A percentile compares a stretch with the other conserved stretches of the same genome.
Evolutionary conservation across 1,284 basidiomycete species (phyloP).

Genomic region (Naganishia sp.): DNA sequence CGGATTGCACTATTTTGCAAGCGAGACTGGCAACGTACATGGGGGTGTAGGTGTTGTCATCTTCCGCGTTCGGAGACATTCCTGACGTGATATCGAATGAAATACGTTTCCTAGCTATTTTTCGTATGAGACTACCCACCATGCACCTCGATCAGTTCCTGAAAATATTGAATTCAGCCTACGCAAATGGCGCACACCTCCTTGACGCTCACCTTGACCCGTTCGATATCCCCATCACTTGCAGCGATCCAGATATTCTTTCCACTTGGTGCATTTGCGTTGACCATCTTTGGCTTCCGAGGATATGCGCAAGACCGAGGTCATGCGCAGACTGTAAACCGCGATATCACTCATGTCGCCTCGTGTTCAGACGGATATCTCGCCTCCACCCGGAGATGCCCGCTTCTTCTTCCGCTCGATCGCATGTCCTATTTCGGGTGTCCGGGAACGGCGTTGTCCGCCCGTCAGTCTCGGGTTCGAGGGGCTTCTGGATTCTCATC

Average conservation of each 20-base stretch:
- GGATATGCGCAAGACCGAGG: too few relatives aligned
- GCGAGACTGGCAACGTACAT: constrained; percentile 59
- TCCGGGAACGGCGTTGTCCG: constrained; percentile 9
- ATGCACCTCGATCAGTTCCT: constrained; percentile 63
- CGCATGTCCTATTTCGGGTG: not conserved
- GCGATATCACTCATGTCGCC: too few relatives aligned
- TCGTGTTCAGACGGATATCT: not conserved
- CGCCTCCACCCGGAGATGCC: constrained; percentile 19
- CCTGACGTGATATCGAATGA: constrained; percentile 49
- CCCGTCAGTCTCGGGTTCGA: too few relatives aligned
- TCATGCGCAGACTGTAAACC: too few relatives aligned
- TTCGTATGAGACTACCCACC: constrained; percentile 53
- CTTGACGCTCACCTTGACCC: constrained; percentile 49
- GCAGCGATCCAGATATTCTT: constrained; percentile 92
- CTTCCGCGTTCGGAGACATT: constrained; percentile 71
- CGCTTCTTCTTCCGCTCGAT: not conserved
- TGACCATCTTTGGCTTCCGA: constrained; percentile 9
- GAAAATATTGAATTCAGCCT: not conserved
- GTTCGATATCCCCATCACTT: constrained; percentile 73
- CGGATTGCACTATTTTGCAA: not conserved
- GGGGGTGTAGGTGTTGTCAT: constrained; percentile 80
- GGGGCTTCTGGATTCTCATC: too few relatives aligned
- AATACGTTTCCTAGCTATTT: not conserved
- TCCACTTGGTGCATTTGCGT: constrained; percentile 29
- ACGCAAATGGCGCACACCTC: not conserved